Conservation (phyloP, 2,329 filamentous ascomycete species). For the Penicillium vulpinum region DNA sequence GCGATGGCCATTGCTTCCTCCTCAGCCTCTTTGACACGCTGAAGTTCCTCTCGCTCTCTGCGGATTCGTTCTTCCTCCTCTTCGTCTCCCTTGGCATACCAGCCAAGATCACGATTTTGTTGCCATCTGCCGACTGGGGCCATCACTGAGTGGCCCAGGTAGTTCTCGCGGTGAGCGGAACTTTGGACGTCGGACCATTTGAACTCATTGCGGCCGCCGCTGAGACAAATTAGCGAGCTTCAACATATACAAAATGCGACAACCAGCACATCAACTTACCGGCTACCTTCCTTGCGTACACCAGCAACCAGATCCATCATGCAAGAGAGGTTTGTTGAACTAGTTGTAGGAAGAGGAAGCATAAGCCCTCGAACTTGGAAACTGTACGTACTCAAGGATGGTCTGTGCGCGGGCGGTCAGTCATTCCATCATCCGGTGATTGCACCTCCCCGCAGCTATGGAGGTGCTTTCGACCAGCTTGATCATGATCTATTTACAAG, state of each 20-base stretch:
- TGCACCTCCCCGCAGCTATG: slow-evolving; percentile 18
- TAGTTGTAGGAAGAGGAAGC: slow-evolving; percentile 3
- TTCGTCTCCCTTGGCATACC: slow-evolving; percentile 63
- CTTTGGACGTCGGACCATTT: slow-evolving; percentile 92
- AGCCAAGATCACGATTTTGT: slow-evolving; percentile 67
- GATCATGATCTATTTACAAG: slow-evolving; percentile 18
- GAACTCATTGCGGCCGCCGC: slow-evolving; percentile 88
- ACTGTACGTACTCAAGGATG: not conserved
- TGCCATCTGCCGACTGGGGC: slow-evolving; percentile 93
- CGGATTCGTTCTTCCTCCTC: slow-evolving; percentile 48
- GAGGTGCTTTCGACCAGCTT: slow-evolving; percentile 8
- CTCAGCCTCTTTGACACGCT: slow-evolving; percentile 83
- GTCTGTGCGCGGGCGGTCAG: slow-evolving; percentile 7
- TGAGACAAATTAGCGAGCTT: slow-evolving; percentile 28
- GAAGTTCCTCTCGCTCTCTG: slow-evolving; percentile 72
- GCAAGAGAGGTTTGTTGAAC: not conserved
- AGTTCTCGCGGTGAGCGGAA: slow-evolving; percentile 84
- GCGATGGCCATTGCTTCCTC: slow-evolving; percentile 85
- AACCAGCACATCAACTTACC: slow-evolving; percentile 45
- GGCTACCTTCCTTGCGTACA: slow-evolving; percentile 84
- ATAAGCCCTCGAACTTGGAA: not conserved
- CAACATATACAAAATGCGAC: not conserved
- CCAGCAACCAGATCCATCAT: slow-evolving; percentile 90
- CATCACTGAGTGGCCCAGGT: slow-evolving; percentile 87
- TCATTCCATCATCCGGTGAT: slow-evolving; percentile 16